Base-by-base conservation (phyloP, 2,329 filamentous ascomycete species). In the Trichoderma citrinoviride region DNA sequence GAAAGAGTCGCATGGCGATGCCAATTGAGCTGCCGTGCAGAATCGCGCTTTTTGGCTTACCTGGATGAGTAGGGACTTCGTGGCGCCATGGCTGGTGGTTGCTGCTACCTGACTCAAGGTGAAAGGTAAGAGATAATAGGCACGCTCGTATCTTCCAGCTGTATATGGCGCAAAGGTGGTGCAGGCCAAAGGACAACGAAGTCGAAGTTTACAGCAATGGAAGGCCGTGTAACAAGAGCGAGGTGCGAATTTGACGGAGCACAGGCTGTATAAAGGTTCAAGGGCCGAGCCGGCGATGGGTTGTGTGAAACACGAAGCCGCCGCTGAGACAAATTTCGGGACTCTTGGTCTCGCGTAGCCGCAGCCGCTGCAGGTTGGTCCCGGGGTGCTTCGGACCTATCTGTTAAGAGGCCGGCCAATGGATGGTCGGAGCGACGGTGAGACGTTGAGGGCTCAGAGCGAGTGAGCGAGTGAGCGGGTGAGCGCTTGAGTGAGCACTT, bases 61-160 rank as follows among this genome's bases (percentile, higher is more conserved):
- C 69, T 73, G 53, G 69, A 69, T 54, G 72, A 71, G 57, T 73
- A 72, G 53, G 71, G 70, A 62, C 72, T 72, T 65, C 70, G 70
- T 62, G 71, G 71, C 47, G 72, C 66, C 73, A 75, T 73, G 61
- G 57, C 69, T 37, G 25, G n/a, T 46, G 55, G 19, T 60, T 47
- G 33, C 33, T 37, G 33, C 33, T 37, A 14, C 33, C 33, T 12
- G 14, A 37, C 33, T 12, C 10, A 37, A 37, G 33, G 33, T 14
- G n/a, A n/a, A 37, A 37, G 33, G 33, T 37, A 33, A 12, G 29
- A 12, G 14, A 5, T 8, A 2, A 8, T 37, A 5, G 33, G 33
- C 10, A 14, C 3, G 29, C 14, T 37, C 7, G 10, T 4, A n/a
- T 37, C 2, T 37, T 12, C 33, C 33, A 37, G 33, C 33, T 14